A percentile compares a stretch with the other conserved stretches of the same genome.
Conservation (phyloP, 2,329 filamentous ascomycete species). For the Triangularia verruculosa region DNA sequence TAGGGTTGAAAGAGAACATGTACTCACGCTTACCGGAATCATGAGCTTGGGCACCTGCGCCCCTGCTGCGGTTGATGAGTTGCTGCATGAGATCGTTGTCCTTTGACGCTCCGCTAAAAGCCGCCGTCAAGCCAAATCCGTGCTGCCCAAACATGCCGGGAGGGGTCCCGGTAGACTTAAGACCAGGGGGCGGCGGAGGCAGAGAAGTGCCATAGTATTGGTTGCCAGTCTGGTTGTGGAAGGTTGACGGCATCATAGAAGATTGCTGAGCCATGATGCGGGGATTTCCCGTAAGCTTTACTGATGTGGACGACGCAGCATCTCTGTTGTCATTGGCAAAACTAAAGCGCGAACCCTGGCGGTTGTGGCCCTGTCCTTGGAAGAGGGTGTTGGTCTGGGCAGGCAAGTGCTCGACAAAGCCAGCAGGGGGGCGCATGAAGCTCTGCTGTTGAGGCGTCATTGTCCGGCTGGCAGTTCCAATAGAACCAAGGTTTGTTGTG, state of each 20-base stretch:
- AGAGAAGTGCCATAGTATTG: constrained; percentile 83
- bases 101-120: constrained; percentile 68
- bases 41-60: constrained; percentile 67
- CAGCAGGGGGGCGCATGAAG: constrained; percentile 59
- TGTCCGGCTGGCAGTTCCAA: constrained; percentile 65
- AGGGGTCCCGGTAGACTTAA: constrained; percentile 93
- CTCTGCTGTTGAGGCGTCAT: constrained; percentile 80
- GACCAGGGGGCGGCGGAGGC: constrained; percentile 87
- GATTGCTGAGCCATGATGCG: constrained; percentile 81
- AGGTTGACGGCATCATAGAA: constrained; percentile 74
- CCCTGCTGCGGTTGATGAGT: constrained; percentile 67
- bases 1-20: constrained; percentile 88
- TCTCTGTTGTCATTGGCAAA: constrained; percentile 73
- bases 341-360: constrained; percentile 82
- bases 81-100: constrained; percentile 76
- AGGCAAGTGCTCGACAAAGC: constrained; percentile 42
- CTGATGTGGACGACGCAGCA: constrained; percentile 56
- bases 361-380: constrained; percentile 64
- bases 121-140: constrained; percentile 70
- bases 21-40: constrained; percentile 98
- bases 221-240: constrained; percentile 58
- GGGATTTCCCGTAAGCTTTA: constrained; percentile 76
- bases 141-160: constrained; percentile 94
- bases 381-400: constrained; percentile 47
- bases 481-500: constrained; percentile 53